Conservation (phyloP, 257 asterid species). For the Petrea volubilis region DNA sequence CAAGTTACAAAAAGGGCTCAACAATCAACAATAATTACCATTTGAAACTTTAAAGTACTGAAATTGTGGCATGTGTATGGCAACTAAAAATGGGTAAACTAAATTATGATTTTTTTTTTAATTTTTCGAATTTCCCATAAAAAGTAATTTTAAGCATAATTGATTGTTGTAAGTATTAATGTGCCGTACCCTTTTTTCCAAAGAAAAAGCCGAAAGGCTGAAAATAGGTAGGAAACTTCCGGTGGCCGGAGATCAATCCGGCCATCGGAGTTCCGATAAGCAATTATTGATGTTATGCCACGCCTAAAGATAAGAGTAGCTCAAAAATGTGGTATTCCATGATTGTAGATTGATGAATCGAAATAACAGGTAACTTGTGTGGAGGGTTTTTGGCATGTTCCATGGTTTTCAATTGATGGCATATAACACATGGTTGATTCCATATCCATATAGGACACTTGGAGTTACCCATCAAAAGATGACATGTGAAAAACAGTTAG, state of each 20-base stretch:
- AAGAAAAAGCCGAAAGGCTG: too few relatives aligned
- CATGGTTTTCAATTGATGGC: conserved; percentile 2
- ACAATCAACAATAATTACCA: too few relatives aligned
- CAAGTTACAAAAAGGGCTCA: too few relatives aligned
- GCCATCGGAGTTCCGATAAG: neutral
- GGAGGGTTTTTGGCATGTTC: conserved; percentile 36
- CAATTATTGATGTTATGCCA: conserved; percentile 20
- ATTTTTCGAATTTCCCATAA: too few relatives aligned
- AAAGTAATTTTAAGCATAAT: too few relatives aligned
- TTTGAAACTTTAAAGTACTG: too few relatives aligned
- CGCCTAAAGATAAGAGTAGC: conserved; percentile 27
- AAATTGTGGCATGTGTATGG: too few relatives aligned
- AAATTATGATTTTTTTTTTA: too few relatives aligned
- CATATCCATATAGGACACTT: neutral
- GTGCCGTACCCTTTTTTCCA: too few relatives aligned
- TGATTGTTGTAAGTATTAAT: too few relatives aligned
- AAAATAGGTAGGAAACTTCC: neutral
- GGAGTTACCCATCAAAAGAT: neutral
- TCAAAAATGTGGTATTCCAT: conserved; percentile 22
- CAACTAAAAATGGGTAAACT: too few relatives aligned
- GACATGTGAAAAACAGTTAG: too few relatives aligned
- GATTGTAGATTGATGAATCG: conserved; percentile 40
- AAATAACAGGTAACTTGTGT: conserved; percentile 17
- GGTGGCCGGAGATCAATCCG: neutral
- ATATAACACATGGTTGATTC: conserved; percentile 5